Conservation (phyloP, 2,329 filamentous ascomycete genomes). For the Dactylonectria macrodidyma region DNA sequence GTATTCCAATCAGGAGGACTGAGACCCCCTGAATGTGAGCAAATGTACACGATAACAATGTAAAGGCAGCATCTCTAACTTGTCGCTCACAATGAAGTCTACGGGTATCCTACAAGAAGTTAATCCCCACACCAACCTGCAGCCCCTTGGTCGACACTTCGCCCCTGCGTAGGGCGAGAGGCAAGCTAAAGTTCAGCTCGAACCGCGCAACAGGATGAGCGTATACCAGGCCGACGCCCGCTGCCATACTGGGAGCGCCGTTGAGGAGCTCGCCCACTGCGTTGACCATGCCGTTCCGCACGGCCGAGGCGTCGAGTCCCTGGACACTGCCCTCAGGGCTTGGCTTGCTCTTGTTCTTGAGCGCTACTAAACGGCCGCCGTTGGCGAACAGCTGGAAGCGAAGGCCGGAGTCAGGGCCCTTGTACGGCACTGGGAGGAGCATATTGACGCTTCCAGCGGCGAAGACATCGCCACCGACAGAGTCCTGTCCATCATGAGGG, state of each 20-base stretch:
- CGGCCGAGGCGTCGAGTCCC: slow-evolving; percentile 59
- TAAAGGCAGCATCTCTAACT: slow-evolving; percentile 34
- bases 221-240: slow-evolving; percentile 92
- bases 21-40: not conserved
- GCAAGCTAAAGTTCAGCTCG: slow-evolving; percentile 95
- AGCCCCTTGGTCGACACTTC: slow-evolving; percentile 93
- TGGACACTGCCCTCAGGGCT: slow-evolving; percentile 53
- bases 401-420: slow-evolving; percentile 86
- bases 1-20: too few relatives aligned
- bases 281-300: slow-evolving; percentile 67
- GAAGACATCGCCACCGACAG: slow-evolving; percentile 92
- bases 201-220: slow-evolving; percentile 94
- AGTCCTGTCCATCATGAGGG: slow-evolving; percentile 87
- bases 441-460: slow-evolving; percentile 91
- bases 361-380: slow-evolving; percentile 85
- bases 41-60: not conserved
- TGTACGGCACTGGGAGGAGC: slow-evolving; percentile 85
- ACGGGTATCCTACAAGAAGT: slow-evolving; percentile 79
- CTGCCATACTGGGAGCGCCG: slow-evolving; percentile 86
- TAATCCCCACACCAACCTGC: slow-evolving; percentile 96
- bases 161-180: slow-evolving; percentile 83
- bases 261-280: slow-evolving; percentile 81
- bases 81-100: slow-evolving; percentile 3
- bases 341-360: slow-evolving; percentile 72
- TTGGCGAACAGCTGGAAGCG: slow-evolving; percentile 94